Conservation (phyloP, 352 stramenopile genomes). For the Albugo laibachii region DNA sequence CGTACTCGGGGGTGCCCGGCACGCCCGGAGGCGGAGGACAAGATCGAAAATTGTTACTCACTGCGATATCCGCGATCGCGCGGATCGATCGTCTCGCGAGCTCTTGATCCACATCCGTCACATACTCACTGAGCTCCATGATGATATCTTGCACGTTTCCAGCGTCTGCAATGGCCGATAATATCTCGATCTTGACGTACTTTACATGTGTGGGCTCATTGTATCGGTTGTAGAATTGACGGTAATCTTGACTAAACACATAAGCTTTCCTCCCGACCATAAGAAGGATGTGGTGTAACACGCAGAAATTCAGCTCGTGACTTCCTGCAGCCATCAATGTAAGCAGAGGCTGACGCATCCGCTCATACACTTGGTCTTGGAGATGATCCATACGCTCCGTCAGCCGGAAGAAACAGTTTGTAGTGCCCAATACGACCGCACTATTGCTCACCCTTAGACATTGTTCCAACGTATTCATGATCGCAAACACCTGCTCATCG, state of each 20-base stretch:
- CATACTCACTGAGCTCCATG: constrained; percentile 93
- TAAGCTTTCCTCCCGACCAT: constrained; percentile 88
- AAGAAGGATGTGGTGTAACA: constrained; percentile 94
- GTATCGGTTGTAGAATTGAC: constrained; percentile 95
- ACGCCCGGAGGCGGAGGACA: constrained; percentile 15
- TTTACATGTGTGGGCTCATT: constrained; percentile 97
- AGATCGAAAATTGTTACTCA: constrained; percentile 50
- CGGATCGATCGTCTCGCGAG: constrained; percentile 83
- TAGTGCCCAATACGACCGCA: constrained; percentile 89
- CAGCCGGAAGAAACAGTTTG: constrained; percentile 95
- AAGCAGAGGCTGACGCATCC: constrained; percentile 90
- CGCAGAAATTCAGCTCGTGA: constrained; percentile 86
- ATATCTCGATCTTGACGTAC: constrained; percentile 93
- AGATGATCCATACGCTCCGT: constrained; percentile 85
- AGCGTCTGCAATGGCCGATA: constrained; percentile 88
- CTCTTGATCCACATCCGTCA: constrained; percentile 86
- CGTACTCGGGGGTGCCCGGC: constrained; percentile 27
- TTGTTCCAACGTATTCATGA: constrained; percentile 95
- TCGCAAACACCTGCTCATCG: constrained; percentile 93
- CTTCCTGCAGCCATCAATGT: constrained; percentile 92
- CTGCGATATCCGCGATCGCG: constrained; percentile 86
- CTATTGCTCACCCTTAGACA: constrained; percentile 91
- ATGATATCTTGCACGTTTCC: constrained; percentile 93
- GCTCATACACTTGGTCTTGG: constrained; percentile 75
- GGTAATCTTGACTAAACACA: constrained; percentile 95